Evolutionary conservation across 768 basidiomycete species (phyloP), one percentile per base, ranked within the genome.

Genomic region (Naganishia vaughanmartiniae): DNA sequence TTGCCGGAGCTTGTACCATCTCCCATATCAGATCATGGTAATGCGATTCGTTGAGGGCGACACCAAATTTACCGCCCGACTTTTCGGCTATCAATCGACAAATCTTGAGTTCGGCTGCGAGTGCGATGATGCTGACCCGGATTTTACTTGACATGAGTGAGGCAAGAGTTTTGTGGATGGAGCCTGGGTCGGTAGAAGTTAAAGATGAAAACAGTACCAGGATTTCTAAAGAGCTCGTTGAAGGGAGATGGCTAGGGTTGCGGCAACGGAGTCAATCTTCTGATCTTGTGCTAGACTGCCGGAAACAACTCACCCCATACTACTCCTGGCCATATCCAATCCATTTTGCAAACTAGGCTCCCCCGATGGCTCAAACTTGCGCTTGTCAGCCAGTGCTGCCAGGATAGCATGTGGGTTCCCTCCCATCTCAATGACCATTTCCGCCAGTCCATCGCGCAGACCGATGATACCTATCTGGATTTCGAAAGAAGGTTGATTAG

Each of bases 381-480:
- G 89, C 70, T 95, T 86, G 76, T 97, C 90, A 11, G 88, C 85
- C 69, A 97, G 87, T 0, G 87, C 85, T 76, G 88, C 90, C 21
- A 98, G 84, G n/a, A 97, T 93, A 48, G 97, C 95, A 78, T 95
- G 93, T 0, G 95, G 93, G 74, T 97, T 99, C 11, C 95, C 95
- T 75, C 93, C 91, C 89, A 99, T 91, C 71, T 93, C 90, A 1
- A 91, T 87, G 51, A 98, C 83, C 3, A 91, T 87, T 81, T 98
- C 96, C 0, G 93, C 93, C 28, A 97, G 81, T 0, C 96, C 92
- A 39, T 91, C 87, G 28, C 93, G 85, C 87, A 98, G 92, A 6
- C 91, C 92, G 21, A 98, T 92, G 34, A 98, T 83, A 1, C 93
- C 95, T 73, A 99, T 91, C 82, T 72, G 31, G 0, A n/a, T 51